Evolutionary conservation across 306 rosid species (phyloP).

Genomic region (Mimosa bimucronata): DNA sequence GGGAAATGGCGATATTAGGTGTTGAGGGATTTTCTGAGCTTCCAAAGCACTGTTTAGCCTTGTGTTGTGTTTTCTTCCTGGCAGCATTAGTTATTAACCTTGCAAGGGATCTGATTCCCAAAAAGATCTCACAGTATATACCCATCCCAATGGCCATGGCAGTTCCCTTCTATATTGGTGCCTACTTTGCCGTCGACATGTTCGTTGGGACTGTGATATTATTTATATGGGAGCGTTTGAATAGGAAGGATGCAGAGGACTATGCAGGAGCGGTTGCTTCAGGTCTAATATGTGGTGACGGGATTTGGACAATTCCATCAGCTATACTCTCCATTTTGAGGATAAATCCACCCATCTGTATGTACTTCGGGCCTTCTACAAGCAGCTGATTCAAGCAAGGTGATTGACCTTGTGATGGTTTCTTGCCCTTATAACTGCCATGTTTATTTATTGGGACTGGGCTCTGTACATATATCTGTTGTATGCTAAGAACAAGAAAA

Average conservation of each 20-base stretch:
- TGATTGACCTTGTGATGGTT: not conserved
- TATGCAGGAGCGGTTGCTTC: conserved; percentile 95
- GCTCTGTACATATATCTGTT: not conserved
- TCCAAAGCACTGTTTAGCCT: conserved; percentile 78
- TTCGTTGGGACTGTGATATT: conserved; percentile 84
- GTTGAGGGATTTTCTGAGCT: conserved; percentile 89
- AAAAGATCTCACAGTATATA: conserved; percentile 69
- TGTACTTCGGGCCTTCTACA: conserved; percentile 62
- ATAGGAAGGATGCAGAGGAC: conserved; percentile 77
- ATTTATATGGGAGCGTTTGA: conserved; percentile 80
- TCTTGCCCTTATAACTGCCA: not conserved
- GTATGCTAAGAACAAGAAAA: not conserved
- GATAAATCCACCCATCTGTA: conserved; percentile 90
- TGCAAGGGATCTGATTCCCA: conserved; percentile 67
- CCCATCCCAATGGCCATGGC: conserved; percentile 99
- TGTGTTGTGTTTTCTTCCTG: conserved; percentile 73
- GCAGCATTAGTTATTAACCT: conserved; percentile 78
- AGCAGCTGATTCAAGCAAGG: not conserved
- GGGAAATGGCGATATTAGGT: conserved; percentile 97
- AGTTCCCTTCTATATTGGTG: conserved; percentile 88
- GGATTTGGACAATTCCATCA: conserved; percentile 96
- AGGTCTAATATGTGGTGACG: conserved; percentile 94
- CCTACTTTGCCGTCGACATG: conserved; percentile 90
- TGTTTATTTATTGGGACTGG: not conserved
- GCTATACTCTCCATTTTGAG: conserved; percentile 83